A percentile compares a stretch with the other conserved stretches of the same genome.
Evolutionary conservation across 495 filamentous ascomycete species (phyloP).

Genomic region (Neurospora tetrasperma): DNA sequence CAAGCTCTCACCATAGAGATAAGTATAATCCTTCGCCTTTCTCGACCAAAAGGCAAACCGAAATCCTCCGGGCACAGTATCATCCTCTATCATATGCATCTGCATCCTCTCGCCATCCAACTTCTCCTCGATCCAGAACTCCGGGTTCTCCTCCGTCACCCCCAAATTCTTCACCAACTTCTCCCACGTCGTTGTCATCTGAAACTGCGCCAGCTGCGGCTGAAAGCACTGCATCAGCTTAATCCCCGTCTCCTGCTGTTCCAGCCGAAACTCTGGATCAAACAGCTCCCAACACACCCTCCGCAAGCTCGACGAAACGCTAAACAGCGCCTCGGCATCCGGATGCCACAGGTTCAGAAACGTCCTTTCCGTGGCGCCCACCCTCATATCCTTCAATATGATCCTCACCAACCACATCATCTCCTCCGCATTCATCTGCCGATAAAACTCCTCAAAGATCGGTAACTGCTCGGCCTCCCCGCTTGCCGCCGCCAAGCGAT

Average conservation of each 20-base stretch:
- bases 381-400: constrained; percentile 91
- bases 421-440: constrained; percentile 86
- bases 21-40: constrained; percentile 94
- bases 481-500: constrained; percentile 60
- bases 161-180: constrained; percentile 68
- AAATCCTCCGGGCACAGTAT: constrained; percentile 53
- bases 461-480: constrained; percentile 75
- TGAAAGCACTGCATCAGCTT: constrained; percentile 93
- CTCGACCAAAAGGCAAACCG: constrained; percentile 87
- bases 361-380: constrained; percentile 93
- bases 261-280: constrained; percentile 63
- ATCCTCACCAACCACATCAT: constrained; percentile 91
- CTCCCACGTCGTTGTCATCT: constrained; percentile 71
- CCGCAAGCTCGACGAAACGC: constrained; percentile 80
- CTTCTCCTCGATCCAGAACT: constrained; percentile 98
- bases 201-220: constrained; percentile 91
- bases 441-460: constrained; percentile 76
- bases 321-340: constrained; percentile 83
- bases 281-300: constrained; percentile 93
- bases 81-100: constrained; percentile 78
- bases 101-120: constrained; percentile 96
- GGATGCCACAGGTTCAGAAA: constrained; percentile 89
- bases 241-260: constrained; percentile 64
- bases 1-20: constrained; percentile 76
- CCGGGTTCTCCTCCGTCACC: constrained; percentile 54